Evolutionary conservation across 345 rosid species (phyloP).

Genomic region (Brassica cretica): DNA sequence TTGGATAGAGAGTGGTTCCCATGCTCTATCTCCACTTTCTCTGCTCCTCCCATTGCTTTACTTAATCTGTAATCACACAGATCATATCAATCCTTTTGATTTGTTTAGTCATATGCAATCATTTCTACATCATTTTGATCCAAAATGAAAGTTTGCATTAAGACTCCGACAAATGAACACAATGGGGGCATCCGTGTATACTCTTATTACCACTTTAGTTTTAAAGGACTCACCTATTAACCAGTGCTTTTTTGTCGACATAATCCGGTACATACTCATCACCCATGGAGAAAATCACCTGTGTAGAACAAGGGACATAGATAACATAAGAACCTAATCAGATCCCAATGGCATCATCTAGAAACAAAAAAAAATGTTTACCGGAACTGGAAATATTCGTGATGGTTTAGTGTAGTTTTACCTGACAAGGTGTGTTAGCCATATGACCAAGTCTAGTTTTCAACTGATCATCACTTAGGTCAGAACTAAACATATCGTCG

Average conservation of each 20-base stretch:
- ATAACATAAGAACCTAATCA: neutral
- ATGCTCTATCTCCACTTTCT: slow-evolving; percentile 81
- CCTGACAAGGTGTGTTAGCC: slow-evolving; percentile 96
- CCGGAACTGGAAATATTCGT: neutral
- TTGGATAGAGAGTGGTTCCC: slow-evolving; percentile 95
- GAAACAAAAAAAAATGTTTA: neutral
- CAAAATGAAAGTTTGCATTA: neutral
- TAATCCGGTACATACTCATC: slow-evolving; percentile 89
- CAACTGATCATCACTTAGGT: slow-evolving; percentile 90
- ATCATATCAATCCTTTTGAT: neutral
- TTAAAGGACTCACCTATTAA: slow-evolving; percentile 62
- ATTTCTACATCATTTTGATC: slow-evolving; percentile 14
- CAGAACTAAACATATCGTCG: slow-evolving; percentile 97
- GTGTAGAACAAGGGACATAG: slow-evolving; percentile 21
- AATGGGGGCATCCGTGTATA: neutral
- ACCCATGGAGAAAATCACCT: slow-evolving; percentile 93
- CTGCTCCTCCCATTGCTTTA: slow-evolving; percentile 96
- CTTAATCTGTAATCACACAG: slow-evolving; percentile 58
- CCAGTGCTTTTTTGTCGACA: slow-evolving; percentile 84
- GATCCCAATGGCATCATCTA: neutral
- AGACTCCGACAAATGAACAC: slow-evolving; percentile 2
- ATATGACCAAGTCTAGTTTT: slow-evolving; percentile 89
- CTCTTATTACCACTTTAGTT: slow-evolving; percentile 8
- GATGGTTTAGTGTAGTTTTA: slow-evolving; percentile 28
- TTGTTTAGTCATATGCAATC: slow-evolving; percentile 11